A percentile compares a stretch with the other conserved stretches of the same genome.
Conservation (phyloP, 73 alveolate genomes). For the Effrenium voratum region DNA sequence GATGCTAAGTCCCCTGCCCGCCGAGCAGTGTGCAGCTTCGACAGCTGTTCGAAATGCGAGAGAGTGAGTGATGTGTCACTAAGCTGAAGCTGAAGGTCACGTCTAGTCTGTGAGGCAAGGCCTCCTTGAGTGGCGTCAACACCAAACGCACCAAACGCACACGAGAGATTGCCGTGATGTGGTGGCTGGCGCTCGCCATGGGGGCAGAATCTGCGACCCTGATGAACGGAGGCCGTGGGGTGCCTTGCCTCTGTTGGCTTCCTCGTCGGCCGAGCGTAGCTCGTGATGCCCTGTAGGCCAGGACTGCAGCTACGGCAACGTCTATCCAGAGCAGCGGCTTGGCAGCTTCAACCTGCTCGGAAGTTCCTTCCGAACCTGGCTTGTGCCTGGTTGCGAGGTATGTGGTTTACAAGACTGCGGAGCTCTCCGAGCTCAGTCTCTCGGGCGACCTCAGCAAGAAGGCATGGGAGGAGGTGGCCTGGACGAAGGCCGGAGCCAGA, state of each 20-base stretch:
- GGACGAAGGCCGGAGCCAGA: slow-evolving; percentile 54
- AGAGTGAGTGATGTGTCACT: too few species aligned
- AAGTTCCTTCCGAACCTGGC: not conserved
- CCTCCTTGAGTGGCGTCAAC: too few species aligned
- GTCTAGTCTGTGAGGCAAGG: too few species aligned
- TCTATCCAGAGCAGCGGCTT: slow-evolving; percentile 51
- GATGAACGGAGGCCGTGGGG: not conserved
- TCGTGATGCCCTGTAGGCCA: not conserved
- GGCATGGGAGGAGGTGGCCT: slow-evolving; percentile 92
- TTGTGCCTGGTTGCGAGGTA: not conserved
- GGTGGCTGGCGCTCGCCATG: not conserved
- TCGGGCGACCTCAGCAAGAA: slow-evolving; percentile 42
- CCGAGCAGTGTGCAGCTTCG: too few species aligned
- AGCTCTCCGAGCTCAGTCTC: slow-evolving; percentile 45
- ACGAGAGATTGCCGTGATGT: not conserved
- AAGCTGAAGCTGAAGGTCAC: too few species aligned
- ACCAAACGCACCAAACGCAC: not conserved
- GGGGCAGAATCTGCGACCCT: not conserved
- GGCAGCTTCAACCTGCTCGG: not conserved
- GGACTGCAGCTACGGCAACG: slow-evolving; percentile 55
- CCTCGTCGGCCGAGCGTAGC: not conserved
- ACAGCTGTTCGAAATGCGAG: too few species aligned
- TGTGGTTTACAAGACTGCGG: slow-evolving; percentile 69
- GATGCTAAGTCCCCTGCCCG: too few species aligned
- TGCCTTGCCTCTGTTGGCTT: not conserved